Evolutionary conservation across 495 filamentous ascomycete genomes (phyloP), one percentile per base, ranked within the genome.

Genomic region (Letharia columbiana): DNA sequence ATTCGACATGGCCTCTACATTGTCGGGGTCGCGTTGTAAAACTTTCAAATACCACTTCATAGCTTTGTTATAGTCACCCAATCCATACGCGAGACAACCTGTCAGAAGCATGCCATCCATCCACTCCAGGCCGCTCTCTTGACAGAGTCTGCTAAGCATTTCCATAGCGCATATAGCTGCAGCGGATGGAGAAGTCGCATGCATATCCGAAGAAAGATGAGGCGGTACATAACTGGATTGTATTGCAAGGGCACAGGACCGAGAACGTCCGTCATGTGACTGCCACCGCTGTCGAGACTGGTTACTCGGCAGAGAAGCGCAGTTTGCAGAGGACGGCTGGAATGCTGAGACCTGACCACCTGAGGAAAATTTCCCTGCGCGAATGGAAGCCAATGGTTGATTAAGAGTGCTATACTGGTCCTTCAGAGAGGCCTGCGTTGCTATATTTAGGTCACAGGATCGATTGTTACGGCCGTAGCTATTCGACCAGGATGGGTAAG

Each of bases 1-100:
- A 73, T 98, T 98, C 11, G 93, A 96, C 58, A 94, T 89, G 23
- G 93, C 93, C 74, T 98, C 94, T 37, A 97, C 91, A 73, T 99
- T 92, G 66, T 85, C 86, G 68, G 86, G 75, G 75, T 98, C 91
- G 31, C 91, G 77, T n/a, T 81, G 83, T 40, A 96, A 80, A 62
- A 98, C 93, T 69, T 89, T 87, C 17, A 81, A 84, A 77, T 96
- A 98, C 92, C 91, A 97, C 60, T 89, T 84, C 72, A 92, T 77
- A 12, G 95, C 91, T 72, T 89, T 87, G 64, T 90, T 84, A 73
- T 95, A 93, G 72, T 92, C 88, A 63, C 91, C 90, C 15, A 98
- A 78, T 13, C 91, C 95, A 80, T 97, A 98, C 49, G 95, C 89
- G 61, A 98, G 80, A 73, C 94, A 98, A 8, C 94, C 94, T 44